These are phyloP conservation scores for Hemisphaericaspora subhashii DNA, from an alignment of 1,139 yeast genomes.

Conservation along the genomic window DNA sequence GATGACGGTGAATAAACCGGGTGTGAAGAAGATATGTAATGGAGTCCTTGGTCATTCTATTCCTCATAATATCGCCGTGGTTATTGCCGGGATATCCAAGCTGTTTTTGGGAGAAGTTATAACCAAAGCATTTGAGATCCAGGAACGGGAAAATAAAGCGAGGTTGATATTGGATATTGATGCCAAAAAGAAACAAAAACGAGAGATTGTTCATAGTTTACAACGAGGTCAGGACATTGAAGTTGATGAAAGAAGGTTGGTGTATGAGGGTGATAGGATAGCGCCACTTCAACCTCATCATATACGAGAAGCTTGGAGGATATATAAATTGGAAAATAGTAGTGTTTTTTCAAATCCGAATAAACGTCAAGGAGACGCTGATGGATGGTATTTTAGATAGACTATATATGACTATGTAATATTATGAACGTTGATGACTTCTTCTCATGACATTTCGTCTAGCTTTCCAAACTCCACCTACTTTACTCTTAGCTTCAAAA, in stretches of 20 bases:
- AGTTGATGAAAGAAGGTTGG: constrained; percentile 29
- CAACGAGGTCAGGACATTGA: constrained; percentile 32
- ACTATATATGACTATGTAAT: neutral
- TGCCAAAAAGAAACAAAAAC: constrained; percentile 34
- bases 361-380: constrained; percentile 75
- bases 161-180: constrained; percentile 38
- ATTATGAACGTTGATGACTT: constrained; percentile 18
- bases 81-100: constrained; percentile 84
- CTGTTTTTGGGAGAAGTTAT: constrained; percentile 86
- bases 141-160: constrained; percentile 53
- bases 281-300: constrained; percentile 81
- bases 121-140: constrained; percentile 74
- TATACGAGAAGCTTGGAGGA: constrained; percentile 84
- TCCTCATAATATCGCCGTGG: constrained; percentile 80
- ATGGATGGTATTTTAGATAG: constrained; percentile 64
- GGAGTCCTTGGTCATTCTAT: constrained; percentile 79
- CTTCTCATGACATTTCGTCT: constrained; percentile 64
- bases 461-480: constrained; percentile 63
- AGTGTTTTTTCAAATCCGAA: constrained; percentile 65
- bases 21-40: constrained; percentile 79
- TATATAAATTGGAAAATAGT: constrained; percentile 67
- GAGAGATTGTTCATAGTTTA: constrained; percentile 27
- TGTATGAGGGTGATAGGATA: constrained; percentile 43
- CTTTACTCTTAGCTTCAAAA: constrained; percentile 43
- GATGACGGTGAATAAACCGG: constrained; percentile 75